These are phyloP conservation scores for Fonsecaea pedrosoi DNA, from an alignment of 2,329 filamentous ascomycete species.

Conservation along the genomic window DNA sequence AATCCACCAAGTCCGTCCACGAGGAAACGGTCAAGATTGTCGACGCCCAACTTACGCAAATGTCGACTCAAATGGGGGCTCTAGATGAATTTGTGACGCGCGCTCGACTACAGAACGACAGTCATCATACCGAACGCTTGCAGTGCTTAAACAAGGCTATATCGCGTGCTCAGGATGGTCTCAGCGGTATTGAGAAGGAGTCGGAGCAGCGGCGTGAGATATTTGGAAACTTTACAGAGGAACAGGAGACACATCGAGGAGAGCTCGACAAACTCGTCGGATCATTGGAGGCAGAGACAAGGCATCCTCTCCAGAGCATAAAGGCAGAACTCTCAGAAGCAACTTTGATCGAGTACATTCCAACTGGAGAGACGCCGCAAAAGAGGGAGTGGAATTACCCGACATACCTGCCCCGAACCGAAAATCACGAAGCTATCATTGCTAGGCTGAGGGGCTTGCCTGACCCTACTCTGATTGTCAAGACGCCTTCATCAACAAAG, in stretches of 20 bases:
- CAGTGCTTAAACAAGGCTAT: slow-evolving; percentile 71
- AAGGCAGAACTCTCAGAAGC: slow-evolving; percentile 71
- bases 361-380: slow-evolving; percentile 85
- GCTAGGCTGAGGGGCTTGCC: slow-evolving; percentile 56
- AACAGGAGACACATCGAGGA: slow-evolving; percentile 19
- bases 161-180: slow-evolving; percentile 22
- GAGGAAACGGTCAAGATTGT: slow-evolving; percentile 89
- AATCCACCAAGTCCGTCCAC: slow-evolving; percentile 84
- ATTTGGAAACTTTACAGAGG: slow-evolving; percentile 23
- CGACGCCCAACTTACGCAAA: slow-evolving; percentile 83
- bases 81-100: slow-evolving; percentile 89
- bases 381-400: slow-evolving; percentile 84
- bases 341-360: slow-evolving; percentile 76
- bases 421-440: slow-evolving; percentile 64
- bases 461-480: slow-evolving; percentile 35
- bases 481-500: slow-evolving; percentile 42
- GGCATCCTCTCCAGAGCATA: slow-evolving; percentile 52
- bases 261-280: slow-evolving; percentile 27
- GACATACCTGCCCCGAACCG: slow-evolving; percentile 77
- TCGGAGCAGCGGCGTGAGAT: slow-evolving; percentile 21
- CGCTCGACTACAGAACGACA: slow-evolving; percentile 79
- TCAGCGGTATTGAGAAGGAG: slow-evolving; percentile 22
- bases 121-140: slow-evolving; percentile 73
- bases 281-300: slow-evolving; percentile 29
- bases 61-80: slow-evolving; percentile 85